phyloP scores from a whole-genome alignment of 257 asterid genomes.

The Solanum verrucosum region DNA sequence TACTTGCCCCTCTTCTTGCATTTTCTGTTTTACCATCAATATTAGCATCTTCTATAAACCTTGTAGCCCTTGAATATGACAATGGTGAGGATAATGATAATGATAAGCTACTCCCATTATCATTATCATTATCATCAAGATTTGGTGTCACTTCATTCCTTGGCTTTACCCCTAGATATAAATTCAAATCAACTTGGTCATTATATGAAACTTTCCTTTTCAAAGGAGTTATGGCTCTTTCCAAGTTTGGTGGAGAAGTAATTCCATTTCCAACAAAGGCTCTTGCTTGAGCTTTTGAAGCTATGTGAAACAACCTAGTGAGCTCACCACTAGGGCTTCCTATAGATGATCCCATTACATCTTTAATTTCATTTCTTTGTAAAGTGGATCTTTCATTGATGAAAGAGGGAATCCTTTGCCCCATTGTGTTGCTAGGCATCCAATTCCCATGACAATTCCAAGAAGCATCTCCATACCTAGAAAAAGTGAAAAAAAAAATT shows the following conservation, averaged over 20 bases:
- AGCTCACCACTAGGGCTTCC: conserved; percentile 8
- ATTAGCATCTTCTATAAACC: conserved; percentile 18
- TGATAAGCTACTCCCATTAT: conserved; percentile 21
- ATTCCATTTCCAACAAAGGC: neutral
- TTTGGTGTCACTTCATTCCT: conserved; percentile 1
- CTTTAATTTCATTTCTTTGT: conserved; percentile 2
- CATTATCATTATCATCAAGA: conserved; percentile 16
- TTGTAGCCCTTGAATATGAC: conserved; percentile 23
- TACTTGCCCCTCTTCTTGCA: conserved; percentile 55
- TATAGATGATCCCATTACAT: conserved; percentile 9
- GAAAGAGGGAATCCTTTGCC: conserved; percentile 15
- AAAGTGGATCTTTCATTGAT: conserved; percentile 14
- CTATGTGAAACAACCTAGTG: neutral
- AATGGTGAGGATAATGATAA: conserved; percentile 31
- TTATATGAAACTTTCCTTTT: conserved; percentile 37
- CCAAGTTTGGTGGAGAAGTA: neutral
- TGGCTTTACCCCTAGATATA: conserved; percentile 37
- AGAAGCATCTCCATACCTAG: conserved; percentile 43
- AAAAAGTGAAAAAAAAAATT: neutral
- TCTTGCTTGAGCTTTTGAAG: neutral
- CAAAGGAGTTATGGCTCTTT: neutral
- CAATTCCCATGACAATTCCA: conserved; percentile 26
- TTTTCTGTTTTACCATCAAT: conserved; percentile 8
- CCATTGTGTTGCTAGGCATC: conserved; percentile 23
- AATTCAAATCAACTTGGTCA: conserved; percentile 37